A percentile compares a stretch with the other conserved stretches of the same genome.
Conservation (phyloP, 257 asterid genomes). For the Echites panduratus region DNA sequence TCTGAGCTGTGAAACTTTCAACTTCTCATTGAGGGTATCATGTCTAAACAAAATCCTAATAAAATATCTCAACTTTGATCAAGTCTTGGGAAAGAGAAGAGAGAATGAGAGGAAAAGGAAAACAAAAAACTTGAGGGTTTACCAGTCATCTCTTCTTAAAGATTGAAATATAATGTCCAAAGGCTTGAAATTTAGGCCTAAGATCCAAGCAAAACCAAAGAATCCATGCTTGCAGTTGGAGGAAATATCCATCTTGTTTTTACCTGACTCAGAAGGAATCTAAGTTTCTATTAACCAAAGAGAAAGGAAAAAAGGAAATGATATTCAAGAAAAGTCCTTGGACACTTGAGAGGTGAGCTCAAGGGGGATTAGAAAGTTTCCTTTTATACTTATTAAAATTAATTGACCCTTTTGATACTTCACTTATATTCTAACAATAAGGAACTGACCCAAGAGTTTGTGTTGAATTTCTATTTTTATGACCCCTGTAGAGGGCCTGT, state of each 20-base stretch:
- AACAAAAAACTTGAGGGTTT: background rate
- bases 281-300: background rate
- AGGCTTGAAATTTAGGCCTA: background rate
- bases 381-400: no score
- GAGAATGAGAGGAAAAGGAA: background rate
- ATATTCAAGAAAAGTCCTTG: no score
- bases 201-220: background rate
- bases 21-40: background rate
- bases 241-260: conserved; percentile 1
- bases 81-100: background rate
- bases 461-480: no score
- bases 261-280: background rate
- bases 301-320: no score
- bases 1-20: background rate
- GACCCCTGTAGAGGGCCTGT: no score
- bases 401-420: no score
- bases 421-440: no score
- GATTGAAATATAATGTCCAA: background rate
- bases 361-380: no score
- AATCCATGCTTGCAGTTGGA: background rate
- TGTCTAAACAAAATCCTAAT: background rate
- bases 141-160: background rate
- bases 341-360: no score
- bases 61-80: background rate
- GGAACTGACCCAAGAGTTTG: no score